Evolutionary conservation across 305 asterid genomes (phyloP).

Genomic region (Solanum hybrid): DNA sequence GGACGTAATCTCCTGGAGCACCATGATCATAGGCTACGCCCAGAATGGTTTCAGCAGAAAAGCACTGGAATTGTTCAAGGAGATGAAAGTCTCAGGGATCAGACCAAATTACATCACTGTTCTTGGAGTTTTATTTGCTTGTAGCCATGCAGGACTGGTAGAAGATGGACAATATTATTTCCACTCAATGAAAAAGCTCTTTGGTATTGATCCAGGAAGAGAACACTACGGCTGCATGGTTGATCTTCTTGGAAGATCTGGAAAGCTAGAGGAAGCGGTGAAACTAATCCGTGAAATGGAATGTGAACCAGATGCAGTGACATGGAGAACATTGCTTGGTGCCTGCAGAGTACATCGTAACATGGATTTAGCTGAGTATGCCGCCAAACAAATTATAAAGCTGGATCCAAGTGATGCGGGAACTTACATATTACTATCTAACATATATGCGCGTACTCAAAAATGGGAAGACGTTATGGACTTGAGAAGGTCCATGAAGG

Average conservation of each 20-base stretch:
- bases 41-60: slow-evolving; percentile 63
- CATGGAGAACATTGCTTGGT: slow-evolving; percentile 71
- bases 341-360: slow-evolving; percentile 63
- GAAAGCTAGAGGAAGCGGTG: slow-evolving; percentile 61
- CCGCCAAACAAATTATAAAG: slow-evolving; percentile 51
- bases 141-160: slow-evolving; percentile 80
- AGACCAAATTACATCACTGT: slow-evolving; percentile 56
- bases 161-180: slow-evolving; percentile 56
- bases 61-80: slow-evolving; percentile 48
- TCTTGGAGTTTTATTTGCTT: slow-evolving; percentile 70
- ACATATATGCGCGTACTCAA: slow-evolving; percentile 55
- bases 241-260: slow-evolving; percentile 81
- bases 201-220: slow-evolving; percentile 59
- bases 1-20: slow-evolving; percentile 89
- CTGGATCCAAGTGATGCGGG: slow-evolving; percentile 66
- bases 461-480: slow-evolving; percentile 53
- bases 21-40: slow-evolving; percentile 75
- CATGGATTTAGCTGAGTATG: slow-evolving; percentile 57
- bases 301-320: slow-evolving; percentile 59
- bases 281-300: slow-evolving; percentile 53
- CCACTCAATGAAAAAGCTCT: slow-evolving; percentile 49
- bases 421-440: slow-evolving; percentile 51
- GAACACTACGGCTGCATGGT: slow-evolving; percentile 82
- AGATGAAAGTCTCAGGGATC: slow-evolving; percentile 39
- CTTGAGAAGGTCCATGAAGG: slow-evolving; percentile 49